A percentile compares a stretch with the other conserved stretches of the same genome.
Evolutionary conservation across 169 alveolate genomes (phyloP).

Genomic region (Babesia sp.): DNA sequence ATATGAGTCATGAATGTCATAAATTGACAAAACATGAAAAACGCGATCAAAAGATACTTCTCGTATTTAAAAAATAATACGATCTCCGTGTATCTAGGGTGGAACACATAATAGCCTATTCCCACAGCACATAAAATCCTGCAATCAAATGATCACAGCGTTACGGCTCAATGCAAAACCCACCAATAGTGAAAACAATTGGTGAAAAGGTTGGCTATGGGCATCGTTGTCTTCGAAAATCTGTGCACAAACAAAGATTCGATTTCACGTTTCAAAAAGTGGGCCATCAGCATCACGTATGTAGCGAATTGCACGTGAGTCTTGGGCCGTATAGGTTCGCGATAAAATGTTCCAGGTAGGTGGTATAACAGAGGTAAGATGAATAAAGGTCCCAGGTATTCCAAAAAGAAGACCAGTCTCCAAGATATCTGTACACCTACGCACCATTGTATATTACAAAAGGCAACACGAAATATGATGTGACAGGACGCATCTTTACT

Average conservation of each 20-base stretch:
- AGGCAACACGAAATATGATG: too few relatives aligned
- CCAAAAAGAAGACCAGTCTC: conserved; percentile 94
- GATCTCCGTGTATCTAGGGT: conserved; percentile 88
- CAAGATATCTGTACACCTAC: conserved; percentile 95
- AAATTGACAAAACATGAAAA: conserved; percentile 85
- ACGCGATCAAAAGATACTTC: conserved; percentile 47
- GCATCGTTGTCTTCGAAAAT: conserved; percentile 96
- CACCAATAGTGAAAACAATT: conserved; percentile 97
- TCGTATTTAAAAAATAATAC: conserved; percentile 31
- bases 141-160: background rate
- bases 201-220: conserved; percentile 88
- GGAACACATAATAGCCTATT: conserved; percentile 91
- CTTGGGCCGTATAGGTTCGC: background rate
- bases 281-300: conserved; percentile 85
- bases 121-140: conserved; percentile 86
- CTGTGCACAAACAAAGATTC: conserved; percentile 96
- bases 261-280: conserved; percentile 94
- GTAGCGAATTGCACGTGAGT: conserved; percentile 12
- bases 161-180: background rate
- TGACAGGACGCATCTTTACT: too few relatives aligned
- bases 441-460: background rate
- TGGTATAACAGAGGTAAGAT: conserved; percentile 89
- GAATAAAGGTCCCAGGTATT: conserved; percentile 96
- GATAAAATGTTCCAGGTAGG: conserved; percentile 67
- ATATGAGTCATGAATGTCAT: conserved; percentile 92